These are phyloP conservation scores for Tylopilus orsonianus DNA, from an alignment of 1,284 basidiomycete genomes.

Conservation along the genomic window DNA sequence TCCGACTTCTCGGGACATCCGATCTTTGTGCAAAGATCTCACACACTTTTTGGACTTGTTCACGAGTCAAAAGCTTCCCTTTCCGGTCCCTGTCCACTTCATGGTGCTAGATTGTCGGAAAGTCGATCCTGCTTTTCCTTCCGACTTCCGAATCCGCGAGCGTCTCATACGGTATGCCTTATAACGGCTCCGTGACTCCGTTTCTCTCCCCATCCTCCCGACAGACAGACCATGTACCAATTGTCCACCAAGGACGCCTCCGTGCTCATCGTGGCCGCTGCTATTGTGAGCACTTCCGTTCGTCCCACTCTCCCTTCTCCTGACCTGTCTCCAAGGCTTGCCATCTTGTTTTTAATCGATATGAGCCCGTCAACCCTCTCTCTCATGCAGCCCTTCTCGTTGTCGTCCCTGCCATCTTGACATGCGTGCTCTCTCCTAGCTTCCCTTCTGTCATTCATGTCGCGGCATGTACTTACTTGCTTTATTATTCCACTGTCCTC, in stretches of 20 bases:
- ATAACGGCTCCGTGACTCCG: conserved; percentile 22
- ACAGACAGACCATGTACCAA: conserved; percentile 22
- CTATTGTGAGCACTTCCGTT: conserved; percentile 22
- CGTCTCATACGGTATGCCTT: conserved; percentile 26
- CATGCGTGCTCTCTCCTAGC: conserved; percentile 10
- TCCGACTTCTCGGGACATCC: conserved; percentile 14
- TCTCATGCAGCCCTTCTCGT: conserved; percentile 29
- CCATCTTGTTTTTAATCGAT: conserved; percentile 35
- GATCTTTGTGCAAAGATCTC: conserved; percentile 26
- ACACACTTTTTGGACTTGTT: conserved; percentile 5
- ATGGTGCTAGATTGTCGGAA: conserved; percentile 36
- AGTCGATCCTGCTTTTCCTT: conserved; percentile 35
- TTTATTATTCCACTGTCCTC: conserved; percentile 34
- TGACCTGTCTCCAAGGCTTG: conserved; percentile 28
- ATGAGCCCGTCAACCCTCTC: conserved; percentile 30
- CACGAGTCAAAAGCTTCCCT: conserved; percentile 28
- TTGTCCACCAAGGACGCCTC: conserved; percentile 22
- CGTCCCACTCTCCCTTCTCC: neutral
- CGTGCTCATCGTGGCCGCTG: conserved; percentile 21
- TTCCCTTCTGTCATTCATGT: conserved; percentile 16
- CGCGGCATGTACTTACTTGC: conserved; percentile 19
- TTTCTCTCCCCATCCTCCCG: conserved; percentile 21
- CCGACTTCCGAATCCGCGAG: conserved; percentile 35
- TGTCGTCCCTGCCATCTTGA: conserved; percentile 22
- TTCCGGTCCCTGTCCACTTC: conserved; percentile 26